Percentiles rank a stretch among this genome's conserved stretches.
These are phyloP conservation scores for Lolium multiflorum DNA, from an alignment of 176 grass and related monocot species.

Conservation along the genomic window DNA sequence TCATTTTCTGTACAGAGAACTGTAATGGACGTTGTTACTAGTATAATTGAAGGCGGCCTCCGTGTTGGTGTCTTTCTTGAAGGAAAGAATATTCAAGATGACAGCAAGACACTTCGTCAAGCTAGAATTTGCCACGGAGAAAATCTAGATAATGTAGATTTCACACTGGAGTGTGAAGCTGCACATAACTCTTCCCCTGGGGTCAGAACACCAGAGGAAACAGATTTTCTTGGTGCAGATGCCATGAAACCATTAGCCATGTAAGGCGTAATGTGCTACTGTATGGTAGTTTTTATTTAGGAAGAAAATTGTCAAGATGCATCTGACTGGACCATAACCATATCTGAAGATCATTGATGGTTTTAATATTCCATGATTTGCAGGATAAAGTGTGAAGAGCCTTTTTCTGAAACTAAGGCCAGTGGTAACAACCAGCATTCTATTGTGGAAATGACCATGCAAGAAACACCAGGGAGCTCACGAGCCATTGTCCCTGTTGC, in stretches of 20 bases:
- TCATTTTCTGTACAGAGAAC: conserved; percentile 19
- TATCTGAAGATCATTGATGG: not conserved
- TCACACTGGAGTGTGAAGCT: conserved; percentile 33
- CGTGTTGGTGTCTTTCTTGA: conserved; percentile 11
- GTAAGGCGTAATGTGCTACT: not conserved
- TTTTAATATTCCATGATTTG: not conserved
- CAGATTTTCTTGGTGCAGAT: conserved; percentile 18
- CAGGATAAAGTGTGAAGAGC: conserved; percentile 24
- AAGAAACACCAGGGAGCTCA: not conserved
- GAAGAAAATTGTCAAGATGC: conserved; percentile 1
- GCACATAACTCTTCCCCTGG: not conserved
- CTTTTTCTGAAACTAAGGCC: not conserved
- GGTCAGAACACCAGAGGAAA: conserved; percentile 18
- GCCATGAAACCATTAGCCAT: conserved; percentile 23
- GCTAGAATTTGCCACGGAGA: conserved; percentile 23
- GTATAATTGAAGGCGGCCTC: conserved; percentile 27
- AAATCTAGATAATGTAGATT: conserved; percentile 4
- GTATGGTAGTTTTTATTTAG: not conserved
- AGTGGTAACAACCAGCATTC: conserved; percentile 1
- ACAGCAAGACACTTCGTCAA: conserved; percentile 27
- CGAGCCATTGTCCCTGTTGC: conserved; percentile 11
- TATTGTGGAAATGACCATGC: not conserved
- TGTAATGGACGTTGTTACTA: conserved; percentile 32
- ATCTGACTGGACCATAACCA: conserved; percentile 19
- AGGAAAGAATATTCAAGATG: conserved; percentile 32